Evolutionary conservation across 2,329 filamentous ascomycete genomes (phyloP).

Genomic region (Penicillium nordicum): DNA sequence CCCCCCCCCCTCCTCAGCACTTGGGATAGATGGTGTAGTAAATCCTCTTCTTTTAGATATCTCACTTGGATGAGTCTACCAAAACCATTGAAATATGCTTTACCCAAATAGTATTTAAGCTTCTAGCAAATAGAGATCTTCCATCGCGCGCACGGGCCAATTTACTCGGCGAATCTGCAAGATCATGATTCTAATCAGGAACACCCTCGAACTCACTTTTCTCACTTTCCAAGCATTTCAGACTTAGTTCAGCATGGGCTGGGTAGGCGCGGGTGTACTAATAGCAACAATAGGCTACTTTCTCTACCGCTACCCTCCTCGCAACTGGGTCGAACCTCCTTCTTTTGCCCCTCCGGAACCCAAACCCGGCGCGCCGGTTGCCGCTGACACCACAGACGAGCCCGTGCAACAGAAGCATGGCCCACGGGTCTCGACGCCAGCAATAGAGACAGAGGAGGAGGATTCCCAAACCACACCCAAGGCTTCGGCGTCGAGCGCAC

Average conservation of each 20-base stretch:
- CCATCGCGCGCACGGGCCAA: constrained; percentile 19
- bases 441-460: constrained; percentile 15
- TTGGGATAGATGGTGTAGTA: not conserved
- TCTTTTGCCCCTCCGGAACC: constrained; percentile 17
- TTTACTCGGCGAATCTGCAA: constrained; percentile 10
- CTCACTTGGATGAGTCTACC: not conserved
- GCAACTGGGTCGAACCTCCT: constrained; percentile 28
- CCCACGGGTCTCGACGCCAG: constrained; percentile 2
- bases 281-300: constrained; percentile 41
- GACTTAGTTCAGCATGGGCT: constrained; percentile 38
- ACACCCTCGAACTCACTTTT: not conserved
- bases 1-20: too few relatives aligned
- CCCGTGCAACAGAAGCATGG: constrained; percentile 8
- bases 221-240: not conserved
- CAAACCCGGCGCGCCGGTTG: constrained; percentile 13
- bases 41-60: not conserved
- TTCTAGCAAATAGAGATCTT: not conserved
- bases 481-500: constrained; percentile 27
- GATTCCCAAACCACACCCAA: constrained; percentile 39
- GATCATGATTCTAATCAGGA: constrained; percentile 2
- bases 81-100: not conserved
- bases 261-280: constrained; percentile 39
- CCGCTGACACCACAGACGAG: constrained; percentile 13
- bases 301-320: constrained; percentile 39
- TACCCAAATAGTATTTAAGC: not conserved